phyloP scores from a whole-genome alignment of 2,329 filamentous ascomycete genomes.

The Sporothrix luriei region DNA sequence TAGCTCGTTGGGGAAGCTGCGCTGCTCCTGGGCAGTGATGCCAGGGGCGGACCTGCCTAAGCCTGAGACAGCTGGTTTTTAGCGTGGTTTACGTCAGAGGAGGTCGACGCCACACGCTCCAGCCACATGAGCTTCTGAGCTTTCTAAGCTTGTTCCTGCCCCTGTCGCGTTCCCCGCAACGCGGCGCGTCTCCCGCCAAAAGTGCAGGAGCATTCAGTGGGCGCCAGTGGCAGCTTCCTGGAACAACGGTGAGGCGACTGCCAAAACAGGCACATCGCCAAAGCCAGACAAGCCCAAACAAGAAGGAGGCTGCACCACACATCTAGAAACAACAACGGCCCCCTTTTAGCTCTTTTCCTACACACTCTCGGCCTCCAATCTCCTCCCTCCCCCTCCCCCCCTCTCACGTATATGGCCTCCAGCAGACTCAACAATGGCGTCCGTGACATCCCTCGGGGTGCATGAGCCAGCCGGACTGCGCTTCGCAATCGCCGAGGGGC shows the following conservation, averaged over 20 bases:
- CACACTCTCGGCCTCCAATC: neutral
- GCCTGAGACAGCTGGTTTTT: slow-evolving; percentile 23
- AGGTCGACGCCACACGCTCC: slow-evolving; percentile 18
- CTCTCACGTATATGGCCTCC: slow-evolving; percentile 5
- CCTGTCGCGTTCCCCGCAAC: slow-evolving; percentile 31
- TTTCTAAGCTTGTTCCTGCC: neutral
- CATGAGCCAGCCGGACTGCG: slow-evolving; percentile 83
- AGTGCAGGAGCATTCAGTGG: slow-evolving; percentile 6
- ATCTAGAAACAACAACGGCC: neutral
- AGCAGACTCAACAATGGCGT: slow-evolving; percentile 67
- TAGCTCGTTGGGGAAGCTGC: slow-evolving; percentile 24
- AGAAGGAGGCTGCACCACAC: neutral
- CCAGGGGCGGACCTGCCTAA: slow-evolving; percentile 28
- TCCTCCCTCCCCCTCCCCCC: slow-evolving; percentile 13
- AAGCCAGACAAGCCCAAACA: neutral
- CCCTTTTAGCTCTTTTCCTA: neutral
- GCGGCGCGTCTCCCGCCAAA: slow-evolving; percentile 29
- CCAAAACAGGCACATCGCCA: slow-evolving; percentile 10
- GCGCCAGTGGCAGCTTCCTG: slow-evolving; percentile 27
- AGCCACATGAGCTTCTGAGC: slow-evolving; percentile 24
- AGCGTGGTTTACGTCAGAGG: slow-evolving; percentile 14
- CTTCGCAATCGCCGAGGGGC: slow-evolving; percentile 78
- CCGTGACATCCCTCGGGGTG: slow-evolving; percentile 85
- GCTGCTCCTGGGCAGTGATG: slow-evolving; percentile 7
- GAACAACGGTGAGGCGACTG: slow-evolving; percentile 4